Evolutionary conservation across 148 eudicot species (phyloP).

Genomic region (Silene latifolia): DNA sequence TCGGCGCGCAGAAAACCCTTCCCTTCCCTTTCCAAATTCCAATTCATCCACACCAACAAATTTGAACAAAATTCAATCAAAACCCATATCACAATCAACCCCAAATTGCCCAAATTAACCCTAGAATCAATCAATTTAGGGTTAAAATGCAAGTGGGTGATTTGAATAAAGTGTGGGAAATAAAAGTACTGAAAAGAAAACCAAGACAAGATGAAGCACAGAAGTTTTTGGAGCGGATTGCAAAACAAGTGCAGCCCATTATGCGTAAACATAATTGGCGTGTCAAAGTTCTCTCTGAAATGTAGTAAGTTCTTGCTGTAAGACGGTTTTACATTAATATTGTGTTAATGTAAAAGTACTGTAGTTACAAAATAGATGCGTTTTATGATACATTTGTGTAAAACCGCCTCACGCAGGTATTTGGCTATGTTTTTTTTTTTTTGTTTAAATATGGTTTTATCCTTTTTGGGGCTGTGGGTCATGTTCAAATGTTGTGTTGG

Average conservation of each 20-base stretch:
- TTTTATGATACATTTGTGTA: too few relatives aligned
- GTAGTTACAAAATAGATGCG: too few relatives aligned
- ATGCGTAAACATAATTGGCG: conserved; percentile 89
- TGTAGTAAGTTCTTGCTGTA: conserved; percentile 40
- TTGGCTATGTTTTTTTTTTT: too few relatives aligned
- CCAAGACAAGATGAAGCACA: conserved; percentile 60
- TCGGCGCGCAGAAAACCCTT: neutral
- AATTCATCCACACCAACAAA: neutral
- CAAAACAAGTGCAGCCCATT: conserved; percentile 89
- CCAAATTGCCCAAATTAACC: neutral
- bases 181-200: conserved; percentile 61
- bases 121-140: neutral
- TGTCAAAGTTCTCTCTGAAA: conserved; percentile 81
- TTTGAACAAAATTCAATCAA: neutral
- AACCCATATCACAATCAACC: neutral
- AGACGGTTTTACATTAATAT: too few relatives aligned
- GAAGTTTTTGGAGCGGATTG: conserved; percentile 57
- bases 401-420: too few relatives aligned
- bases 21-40: neutral
- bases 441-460: too few relatives aligned
- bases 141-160: conserved; percentile 55
- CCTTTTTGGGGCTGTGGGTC: too few relatives aligned
- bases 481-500: too few relatives aligned
- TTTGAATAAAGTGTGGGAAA: conserved; percentile 90
- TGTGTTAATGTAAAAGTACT: too few relatives aligned